A percentile compares a stretch with the other conserved stretches of the same genome.
Evolutionary conservation across 2,329 filamentous ascomycete genomes (phyloP).

Genomic region (Sphaerostilbella broomeana): DNA sequence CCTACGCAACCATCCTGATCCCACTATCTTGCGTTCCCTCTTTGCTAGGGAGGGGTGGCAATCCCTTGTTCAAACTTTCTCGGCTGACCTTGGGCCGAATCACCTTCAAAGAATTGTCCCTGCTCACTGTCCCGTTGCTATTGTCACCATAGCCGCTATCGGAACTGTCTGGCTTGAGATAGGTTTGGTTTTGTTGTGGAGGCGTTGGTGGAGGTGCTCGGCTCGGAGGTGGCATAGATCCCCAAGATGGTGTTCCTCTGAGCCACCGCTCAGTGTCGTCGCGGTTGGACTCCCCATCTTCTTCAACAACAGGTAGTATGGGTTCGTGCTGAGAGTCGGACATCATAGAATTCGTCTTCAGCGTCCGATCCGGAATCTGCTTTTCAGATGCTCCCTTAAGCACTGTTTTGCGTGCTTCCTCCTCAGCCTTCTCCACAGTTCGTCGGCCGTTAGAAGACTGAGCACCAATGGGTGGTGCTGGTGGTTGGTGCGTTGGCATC

Average conservation of each 20-base stretch:
- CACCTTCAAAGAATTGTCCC: conserved; percentile 26
- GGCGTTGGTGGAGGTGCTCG: conserved; percentile 33
- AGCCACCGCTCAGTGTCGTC: conserved; percentile 37
- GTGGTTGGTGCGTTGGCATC: conserved; percentile 41
- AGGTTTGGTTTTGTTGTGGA: conserved; percentile 24
- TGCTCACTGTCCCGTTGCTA: conserved; percentile 25
- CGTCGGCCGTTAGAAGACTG: conserved; percentile 35
- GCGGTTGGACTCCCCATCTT: conserved; percentile 69
- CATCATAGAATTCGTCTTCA: conserved; percentile 33
- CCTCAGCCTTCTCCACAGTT: conserved; percentile 32
- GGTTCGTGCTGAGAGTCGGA: conserved; percentile 48
- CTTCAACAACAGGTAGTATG: conserved; percentile 77
- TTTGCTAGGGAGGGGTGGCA: conserved; percentile 48
- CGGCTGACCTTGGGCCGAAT: conserved; percentile 38
- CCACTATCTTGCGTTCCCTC: conserved; percentile 23
- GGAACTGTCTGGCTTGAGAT: conserved; percentile 39
- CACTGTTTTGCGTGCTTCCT: conserved; percentile 31
- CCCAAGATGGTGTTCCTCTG: conserved; percentile 30
- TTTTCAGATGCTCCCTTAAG: conserved; percentile 32
- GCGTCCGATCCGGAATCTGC: conserved; percentile 55
- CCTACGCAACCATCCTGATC: conserved; percentile 28
- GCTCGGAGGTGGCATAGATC: conserved; percentile 40
- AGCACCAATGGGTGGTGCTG: conserved; percentile 29
- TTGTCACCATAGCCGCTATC: conserved; percentile 41
- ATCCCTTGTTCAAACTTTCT: conserved; percentile 53